phyloP scores from a whole-genome alignment of 2,329 filamentous ascomycete genomes.

The Trematosphaeria pertusa region DNA sequence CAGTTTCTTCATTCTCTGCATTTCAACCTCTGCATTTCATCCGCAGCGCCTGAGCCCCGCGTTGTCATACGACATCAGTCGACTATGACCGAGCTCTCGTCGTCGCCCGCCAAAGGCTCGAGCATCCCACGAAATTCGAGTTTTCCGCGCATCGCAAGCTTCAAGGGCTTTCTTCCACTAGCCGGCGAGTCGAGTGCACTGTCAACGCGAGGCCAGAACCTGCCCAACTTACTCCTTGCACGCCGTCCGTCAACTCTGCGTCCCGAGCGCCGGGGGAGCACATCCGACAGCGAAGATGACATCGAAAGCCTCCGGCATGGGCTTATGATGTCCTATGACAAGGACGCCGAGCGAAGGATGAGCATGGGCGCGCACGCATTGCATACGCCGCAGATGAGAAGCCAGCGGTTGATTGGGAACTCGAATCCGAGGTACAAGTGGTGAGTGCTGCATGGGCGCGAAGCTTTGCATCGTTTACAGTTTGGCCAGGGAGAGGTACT shows the following conservation, averaged over 20 bases:
- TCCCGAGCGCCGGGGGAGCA: constrained; percentile 36
- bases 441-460: constrained; percentile 43
- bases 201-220: constrained; percentile 53
- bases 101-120: background rate
- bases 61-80: background rate
- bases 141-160: constrained; percentile 40
- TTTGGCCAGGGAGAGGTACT: constrained; percentile 79
- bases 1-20: background rate
- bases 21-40: background rate
- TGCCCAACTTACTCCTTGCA: constrained; percentile 46
- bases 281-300: constrained; percentile 41
- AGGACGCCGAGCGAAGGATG: constrained; percentile 46
- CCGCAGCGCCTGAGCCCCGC: background rate
- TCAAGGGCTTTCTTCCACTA: constrained; percentile 52
- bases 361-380: constrained; percentile 53
- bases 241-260: constrained; percentile 42
- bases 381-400: constrained; percentile 73
- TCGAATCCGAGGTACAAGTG: constrained; percentile 86
- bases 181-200: constrained; percentile 46
- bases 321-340: constrained; percentile 41
- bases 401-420: constrained; percentile 86
- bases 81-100: constrained; percentile 4
- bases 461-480: background rate
- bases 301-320: constrained; percentile 35
- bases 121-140: constrained; percentile 29